Conservation (phyloP, 2,329 filamentous ascomycete genomes). For the Fonsecaea nubica region DNA sequence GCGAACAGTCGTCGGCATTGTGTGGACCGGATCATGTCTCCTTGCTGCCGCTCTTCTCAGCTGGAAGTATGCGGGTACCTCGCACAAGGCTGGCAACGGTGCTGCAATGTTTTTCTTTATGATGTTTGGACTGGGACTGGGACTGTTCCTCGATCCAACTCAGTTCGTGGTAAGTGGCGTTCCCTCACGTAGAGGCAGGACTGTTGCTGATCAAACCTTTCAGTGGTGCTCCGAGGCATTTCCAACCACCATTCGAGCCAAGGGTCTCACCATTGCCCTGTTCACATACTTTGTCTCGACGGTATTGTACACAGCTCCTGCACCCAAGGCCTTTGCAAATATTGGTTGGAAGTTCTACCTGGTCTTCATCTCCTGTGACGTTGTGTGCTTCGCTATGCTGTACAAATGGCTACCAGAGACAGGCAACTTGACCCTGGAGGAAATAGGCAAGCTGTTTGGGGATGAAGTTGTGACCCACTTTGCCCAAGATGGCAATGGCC, state of each 20-base stretch:
- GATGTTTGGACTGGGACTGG: slow-evolving; percentile 48
- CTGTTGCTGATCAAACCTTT: slow-evolving; percentile 54
- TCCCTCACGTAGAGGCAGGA: too few species aligned
- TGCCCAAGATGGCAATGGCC: slow-evolving; percentile 27
- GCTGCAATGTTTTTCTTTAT: too few species aligned
- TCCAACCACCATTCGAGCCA: slow-evolving; percentile 31
- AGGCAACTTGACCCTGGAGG: slow-evolving; percentile 44
- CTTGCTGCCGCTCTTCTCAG: too few species aligned
- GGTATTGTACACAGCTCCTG: slow-evolving; percentile 26
- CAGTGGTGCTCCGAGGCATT: slow-evolving; percentile 40
- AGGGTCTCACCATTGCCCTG: slow-evolving; percentile 30
- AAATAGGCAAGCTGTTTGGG: slow-evolving; percentile 47
- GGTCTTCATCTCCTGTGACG: slow-evolving; percentile 18
- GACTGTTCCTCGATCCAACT: slow-evolving; percentile 47
- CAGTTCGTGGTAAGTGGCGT: too few species aligned
- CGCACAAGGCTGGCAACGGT: too few species aligned
- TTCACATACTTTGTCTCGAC: slow-evolving; percentile 30
- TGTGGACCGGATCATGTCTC: too few species aligned
- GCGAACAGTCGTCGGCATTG: too few species aligned
- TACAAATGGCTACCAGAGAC: slow-evolving; percentile 42
- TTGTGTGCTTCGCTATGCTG: slow-evolving; percentile 14
- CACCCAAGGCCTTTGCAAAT: slow-evolving; percentile 23
- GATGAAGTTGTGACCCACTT: slow-evolving; percentile 33
- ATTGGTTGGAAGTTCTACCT: slow-evolving; percentile 17
- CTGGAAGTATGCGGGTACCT: too few species aligned